Percentiles rank a stretch among this genome's conserved stretches.
phyloP scores from a whole-genome alignment of 2,329 filamentous ascomycete species.

The Colletotrichum agaves region DNA sequence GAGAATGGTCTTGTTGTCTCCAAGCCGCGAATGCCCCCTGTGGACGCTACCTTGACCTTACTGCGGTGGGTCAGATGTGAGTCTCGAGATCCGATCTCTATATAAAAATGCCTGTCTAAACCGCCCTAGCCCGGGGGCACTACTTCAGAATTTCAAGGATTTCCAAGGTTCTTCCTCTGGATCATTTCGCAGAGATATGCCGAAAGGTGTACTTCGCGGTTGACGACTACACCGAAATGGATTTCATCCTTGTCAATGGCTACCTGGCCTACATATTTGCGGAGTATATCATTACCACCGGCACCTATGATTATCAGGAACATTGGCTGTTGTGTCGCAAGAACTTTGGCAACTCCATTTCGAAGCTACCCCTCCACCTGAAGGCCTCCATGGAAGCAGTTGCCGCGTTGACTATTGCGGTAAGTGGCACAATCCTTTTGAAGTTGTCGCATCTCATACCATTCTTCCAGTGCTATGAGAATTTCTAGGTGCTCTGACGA shows the following conservation, averaged over 20 bases:
- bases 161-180: conserved; percentile 46
- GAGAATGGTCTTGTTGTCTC: too few relatives aligned
- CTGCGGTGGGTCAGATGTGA: conserved; percentile 8
- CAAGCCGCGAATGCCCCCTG: too few relatives aligned
- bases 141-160: conserved; percentile 46
- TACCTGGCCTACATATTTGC: conserved; percentile 49
- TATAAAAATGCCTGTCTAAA: background rate
- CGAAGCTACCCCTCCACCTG: conserved; percentile 43
- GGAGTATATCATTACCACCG: conserved; percentile 44
- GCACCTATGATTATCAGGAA: conserved; percentile 39
- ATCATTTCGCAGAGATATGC: conserved; percentile 46
- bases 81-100: background rate
- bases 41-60: background rate
- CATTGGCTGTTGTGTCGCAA: conserved; percentile 42
- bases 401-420: conserved; percentile 40
- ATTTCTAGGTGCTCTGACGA: too few relatives aligned
- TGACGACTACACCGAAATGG: conserved; percentile 45
- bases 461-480: background rate
- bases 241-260: conserved; percentile 50
- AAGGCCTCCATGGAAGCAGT: conserved; percentile 47
- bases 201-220: conserved; percentile 50
- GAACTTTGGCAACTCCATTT: conserved; percentile 41
- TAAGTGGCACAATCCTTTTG: background rate
- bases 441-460: too few relatives aligned
- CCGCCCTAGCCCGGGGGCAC: conserved; percentile 34